These are phyloP conservation scores for Talaromyces stipitatus DNA, from an alignment of 495 filamentous ascomycete genomes.

Conservation along the genomic window DNA sequence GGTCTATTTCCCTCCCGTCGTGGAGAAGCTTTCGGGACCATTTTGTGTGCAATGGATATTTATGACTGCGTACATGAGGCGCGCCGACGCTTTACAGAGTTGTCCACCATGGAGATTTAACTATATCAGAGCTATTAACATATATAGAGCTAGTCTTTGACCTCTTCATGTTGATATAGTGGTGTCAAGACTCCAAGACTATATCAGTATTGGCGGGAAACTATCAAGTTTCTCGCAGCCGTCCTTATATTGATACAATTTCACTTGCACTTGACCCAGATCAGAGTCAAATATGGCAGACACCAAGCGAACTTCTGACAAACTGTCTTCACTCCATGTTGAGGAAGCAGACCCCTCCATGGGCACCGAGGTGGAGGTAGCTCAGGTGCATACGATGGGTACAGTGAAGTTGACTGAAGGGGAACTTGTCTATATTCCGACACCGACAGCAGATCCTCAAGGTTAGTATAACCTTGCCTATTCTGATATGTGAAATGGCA, in stretches of 20 bases:
- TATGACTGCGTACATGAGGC: background rate
- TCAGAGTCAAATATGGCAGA: background rate
- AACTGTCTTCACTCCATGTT: slow-evolving; percentile 10
- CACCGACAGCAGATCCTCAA: slow-evolving; percentile 21
- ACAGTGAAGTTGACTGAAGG: slow-evolving; percentile 23
- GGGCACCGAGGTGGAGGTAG: background rate
- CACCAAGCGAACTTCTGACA: background rate
- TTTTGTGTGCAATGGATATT: background rate
- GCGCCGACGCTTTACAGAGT: background rate
- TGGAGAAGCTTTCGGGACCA: background rate
- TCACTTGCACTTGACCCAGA: background rate
- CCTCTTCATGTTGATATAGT: background rate
- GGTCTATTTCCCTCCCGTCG: background rate
- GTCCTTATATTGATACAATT: background rate
- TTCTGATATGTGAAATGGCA: background rate
- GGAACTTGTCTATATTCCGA: slow-evolving; percentile 21
- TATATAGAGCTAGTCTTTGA: slow-evolving; percentile 1
- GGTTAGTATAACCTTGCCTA: slow-evolving; percentile 5
- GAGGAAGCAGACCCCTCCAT: slow-evolving; percentile 12
- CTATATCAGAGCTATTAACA: background rate
- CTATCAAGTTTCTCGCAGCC: slow-evolving; percentile 4
- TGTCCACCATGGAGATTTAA: background rate
- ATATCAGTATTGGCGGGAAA: slow-evolving; percentile 3
- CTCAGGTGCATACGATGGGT: slow-evolving; percentile 16
- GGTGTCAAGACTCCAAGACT: no score